Conservation (phyloP, 106 monocot genomes). For the Allium fistulosum region DNA sequence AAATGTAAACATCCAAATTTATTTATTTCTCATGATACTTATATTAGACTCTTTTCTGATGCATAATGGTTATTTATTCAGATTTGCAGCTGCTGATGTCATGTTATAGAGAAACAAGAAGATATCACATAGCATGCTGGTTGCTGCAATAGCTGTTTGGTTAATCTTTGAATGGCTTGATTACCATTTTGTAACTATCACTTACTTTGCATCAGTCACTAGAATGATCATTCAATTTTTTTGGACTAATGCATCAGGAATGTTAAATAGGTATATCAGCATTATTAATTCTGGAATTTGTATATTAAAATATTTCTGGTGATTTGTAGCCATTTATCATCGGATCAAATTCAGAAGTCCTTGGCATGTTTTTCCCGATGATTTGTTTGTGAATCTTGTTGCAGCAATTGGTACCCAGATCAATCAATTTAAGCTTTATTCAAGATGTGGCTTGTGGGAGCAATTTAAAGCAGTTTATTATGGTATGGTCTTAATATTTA, state of each 20-base stretch:
- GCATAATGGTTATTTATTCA: constrained; percentile 3
- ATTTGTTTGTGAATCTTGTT: constrained; percentile 65
- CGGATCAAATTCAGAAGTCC: constrained; percentile 71
- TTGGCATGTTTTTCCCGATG: constrained; percentile 67
- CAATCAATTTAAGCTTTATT: constrained; percentile 64
- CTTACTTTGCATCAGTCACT: constrained; percentile 41
- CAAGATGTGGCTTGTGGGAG: constrained; percentile 85
- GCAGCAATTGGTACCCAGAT: constrained; percentile 56
- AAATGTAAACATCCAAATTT: constrained; percentile 31
- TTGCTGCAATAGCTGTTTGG: constrained; percentile 56
- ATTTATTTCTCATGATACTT: neutral
- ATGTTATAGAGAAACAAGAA: constrained; percentile 86
- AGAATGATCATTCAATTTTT: constrained; percentile 67
- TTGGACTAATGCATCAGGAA: constrained; percentile 57
- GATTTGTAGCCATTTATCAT: constrained; percentile 1
- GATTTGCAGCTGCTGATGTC: constrained; percentile 69
- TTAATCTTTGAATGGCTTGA: constrained; percentile 83
- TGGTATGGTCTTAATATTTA: constrained; percentile 30
- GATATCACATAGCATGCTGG: constrained; percentile 53
- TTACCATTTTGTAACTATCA: constrained; percentile 55
- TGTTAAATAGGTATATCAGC: constrained; percentile 53
- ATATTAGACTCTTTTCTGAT: neutral
- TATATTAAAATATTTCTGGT: neutral
- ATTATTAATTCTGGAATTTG: neutral
- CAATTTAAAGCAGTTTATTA: constrained; percentile 71